A percentile compares a stretch with the other conserved stretches of the same genome.
Evolutionary conservation across 495 filamentous ascomycete genomes (phyloP).

Genomic region (Penicillium lagena): DNA sequence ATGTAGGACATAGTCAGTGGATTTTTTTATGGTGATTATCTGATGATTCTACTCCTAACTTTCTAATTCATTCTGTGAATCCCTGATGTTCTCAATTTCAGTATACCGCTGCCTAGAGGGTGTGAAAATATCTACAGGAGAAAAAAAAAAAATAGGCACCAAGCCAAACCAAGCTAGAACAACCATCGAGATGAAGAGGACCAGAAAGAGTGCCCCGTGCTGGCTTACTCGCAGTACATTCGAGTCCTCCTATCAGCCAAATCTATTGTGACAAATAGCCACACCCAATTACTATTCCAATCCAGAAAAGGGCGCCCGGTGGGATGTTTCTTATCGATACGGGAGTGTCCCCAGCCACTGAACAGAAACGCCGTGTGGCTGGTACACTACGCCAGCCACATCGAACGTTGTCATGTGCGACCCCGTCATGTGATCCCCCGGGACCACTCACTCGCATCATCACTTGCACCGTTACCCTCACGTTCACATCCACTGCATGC

Average conservation of each 20-base stretch:
- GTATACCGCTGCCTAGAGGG: too few species aligned
- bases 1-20: too few species aligned
- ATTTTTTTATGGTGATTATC: not conserved
- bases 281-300: slow-evolving; percentile 16
- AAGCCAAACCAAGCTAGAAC: slow-evolving; percentile 1
- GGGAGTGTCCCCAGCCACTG: not conserved
- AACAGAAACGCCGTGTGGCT: too few species aligned
- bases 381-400: slow-evolving; percentile 8
- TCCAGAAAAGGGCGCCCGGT: slow-evolving; percentile 20
- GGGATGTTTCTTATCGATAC: slow-evolving; percentile 21
- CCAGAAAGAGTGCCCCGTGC: slow-evolving; percentile 13
- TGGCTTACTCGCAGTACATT: slow-evolving; percentile 20
- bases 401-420: too few species aligned
- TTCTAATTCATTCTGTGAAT: too few species aligned
- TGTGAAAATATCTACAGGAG: too few species aligned
- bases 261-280: slow-evolving; percentile 20
- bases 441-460: too few species aligned
- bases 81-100: too few species aligned
- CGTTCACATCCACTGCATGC: too few species aligned
- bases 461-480: too few species aligned
- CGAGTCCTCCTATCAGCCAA: slow-evolving; percentile 16
- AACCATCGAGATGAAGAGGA: too few species aligned
- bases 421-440: too few species aligned
- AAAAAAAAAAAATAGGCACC: slow-evolving; percentile 6
- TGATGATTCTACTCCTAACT: not conserved